A percentile compares a stretch with the other conserved stretches of the same genome.
phyloP scores from a whole-genome alignment of 345 rosid genomes.

The Eucalyptus globulus region DNA sequence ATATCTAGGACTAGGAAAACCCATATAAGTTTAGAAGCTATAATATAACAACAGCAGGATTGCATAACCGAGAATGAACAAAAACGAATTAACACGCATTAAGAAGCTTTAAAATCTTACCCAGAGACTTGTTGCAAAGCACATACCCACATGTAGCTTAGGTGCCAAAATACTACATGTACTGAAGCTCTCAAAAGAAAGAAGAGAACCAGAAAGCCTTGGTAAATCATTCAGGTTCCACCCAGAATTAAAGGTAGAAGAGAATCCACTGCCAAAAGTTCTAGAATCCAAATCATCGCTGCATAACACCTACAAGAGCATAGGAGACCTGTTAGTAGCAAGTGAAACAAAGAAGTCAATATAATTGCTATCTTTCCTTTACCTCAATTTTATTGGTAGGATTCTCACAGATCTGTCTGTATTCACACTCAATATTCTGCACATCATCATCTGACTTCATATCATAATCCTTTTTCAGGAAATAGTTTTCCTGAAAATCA shows the following conservation, averaged over 20 bases:
- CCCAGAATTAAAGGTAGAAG: conserved; percentile 18
- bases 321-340: not conserved
- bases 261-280: conserved; percentile 68
- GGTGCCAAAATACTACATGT: conserved; percentile 29
- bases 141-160: conserved; percentile 59
- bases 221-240: conserved; percentile 74
- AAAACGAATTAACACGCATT: not conserved
- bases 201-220: conserved; percentile 57
- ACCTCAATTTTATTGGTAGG: conserved; percentile 51
- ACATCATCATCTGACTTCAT: conserved; percentile 4
- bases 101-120: conserved; percentile 23
- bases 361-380: not conserved
- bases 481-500: conserved; percentile 30
- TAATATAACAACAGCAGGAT: not conserved
- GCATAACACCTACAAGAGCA: conserved; percentile 34
- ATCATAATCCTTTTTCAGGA: conserved; percentile 4
- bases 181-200: conserved; percentile 31
- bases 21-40: not conserved
- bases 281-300: conserved; percentile 29
- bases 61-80: not conserved
- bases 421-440: conserved; percentile 50
- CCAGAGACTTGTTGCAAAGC: conserved; percentile 52
- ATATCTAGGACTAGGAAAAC: not conserved
- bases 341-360: not conserved
- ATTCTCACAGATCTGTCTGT: conserved; percentile 38